A percentile compares a stretch with the other conserved stretches of the same genome.
Evolutionary conservation across 2,329 filamentous ascomycete species (phyloP).

Genomic region (Zymoseptoria tritici): DNA sequence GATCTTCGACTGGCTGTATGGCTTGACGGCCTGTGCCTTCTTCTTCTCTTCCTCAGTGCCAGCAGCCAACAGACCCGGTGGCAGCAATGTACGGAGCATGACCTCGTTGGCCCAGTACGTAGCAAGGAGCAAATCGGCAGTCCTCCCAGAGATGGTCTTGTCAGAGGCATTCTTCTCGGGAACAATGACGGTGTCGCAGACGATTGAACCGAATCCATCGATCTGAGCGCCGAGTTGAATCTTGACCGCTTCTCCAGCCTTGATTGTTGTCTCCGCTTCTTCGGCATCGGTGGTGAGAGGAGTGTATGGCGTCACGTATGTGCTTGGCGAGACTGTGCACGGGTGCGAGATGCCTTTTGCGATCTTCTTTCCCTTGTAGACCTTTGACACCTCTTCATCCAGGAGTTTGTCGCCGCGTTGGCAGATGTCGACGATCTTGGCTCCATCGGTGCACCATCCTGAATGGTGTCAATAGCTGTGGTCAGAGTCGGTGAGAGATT

Average conservation of each 20-base stretch:
- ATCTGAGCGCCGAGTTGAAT: conserved; percentile 99
- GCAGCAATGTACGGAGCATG: conserved; percentile 81
- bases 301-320: conserved; percentile 94
- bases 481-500: conserved; percentile 1
- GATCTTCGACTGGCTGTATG: conserved; percentile 79
- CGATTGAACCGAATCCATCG: conserved; percentile 91
- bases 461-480: conserved; percentile 15
- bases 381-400: conserved; percentile 87
- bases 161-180: conserved; percentile 46
- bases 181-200: conserved; percentile 85
- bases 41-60: conserved; percentile 93
- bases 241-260: conserved; percentile 84
- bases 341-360: conserved; percentile 90
- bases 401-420: conserved; percentile 92
- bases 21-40: conserved; percentile 71
- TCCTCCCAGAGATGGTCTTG: conserved; percentile 56
- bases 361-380: conserved; percentile 98
- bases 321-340: conserved; percentile 87
- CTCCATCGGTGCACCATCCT: conserved; percentile 70
- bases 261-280: conserved; percentile 72
- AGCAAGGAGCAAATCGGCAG: conserved; percentile 81
- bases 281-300: conserved; percentile 78
- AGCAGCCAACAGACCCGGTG: conserved; percentile 73
- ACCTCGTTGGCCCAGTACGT: conserved; percentile 95
- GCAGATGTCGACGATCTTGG: conserved; percentile 90